Percentiles rank a stretch among this genome's conserved stretches.
Conservation (phyloP, 2,329 filamentous ascomycete genomes). For the Fusarium tjaetaba region DNA sequence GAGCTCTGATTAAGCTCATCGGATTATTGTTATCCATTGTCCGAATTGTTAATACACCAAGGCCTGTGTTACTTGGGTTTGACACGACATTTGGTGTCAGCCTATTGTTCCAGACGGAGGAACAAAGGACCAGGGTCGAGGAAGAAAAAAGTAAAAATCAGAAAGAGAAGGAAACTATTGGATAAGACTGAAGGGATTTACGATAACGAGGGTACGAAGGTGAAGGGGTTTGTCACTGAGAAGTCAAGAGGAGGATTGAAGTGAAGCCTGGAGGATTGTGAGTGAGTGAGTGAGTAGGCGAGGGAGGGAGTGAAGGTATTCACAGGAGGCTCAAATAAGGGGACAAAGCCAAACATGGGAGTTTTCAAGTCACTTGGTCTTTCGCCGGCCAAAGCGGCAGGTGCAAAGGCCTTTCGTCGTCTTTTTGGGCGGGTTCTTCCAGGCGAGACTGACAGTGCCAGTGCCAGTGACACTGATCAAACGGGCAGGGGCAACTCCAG, state of each 20-base stretch:
- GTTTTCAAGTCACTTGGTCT: slow-evolving; percentile 45
- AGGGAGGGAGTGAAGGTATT: background rate
- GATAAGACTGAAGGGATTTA: background rate
- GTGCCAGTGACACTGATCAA: slow-evolving; percentile 32
- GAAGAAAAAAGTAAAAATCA: background rate
- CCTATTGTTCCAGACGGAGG: background rate
- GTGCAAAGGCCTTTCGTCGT: slow-evolving; percentile 44
- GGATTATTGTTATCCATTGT: background rate
- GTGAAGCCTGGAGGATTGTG: background rate
- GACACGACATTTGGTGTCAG: background rate
- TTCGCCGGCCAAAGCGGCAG: slow-evolving; percentile 46
- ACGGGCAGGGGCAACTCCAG: slow-evolving; percentile 17
- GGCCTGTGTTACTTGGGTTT: background rate
- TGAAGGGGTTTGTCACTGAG: background rate
- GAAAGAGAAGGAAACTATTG: background rate
- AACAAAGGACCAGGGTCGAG: background rate
- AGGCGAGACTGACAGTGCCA: slow-evolving; percentile 33
- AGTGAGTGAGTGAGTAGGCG: background rate
- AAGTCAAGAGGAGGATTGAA: background rate
- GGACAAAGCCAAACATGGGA: slow-evolving; percentile 34
- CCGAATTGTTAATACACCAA: slow-evolving; percentile 2
- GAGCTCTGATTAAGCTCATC: background rate
- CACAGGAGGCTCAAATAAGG: background rate
- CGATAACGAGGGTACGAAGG: background rate
- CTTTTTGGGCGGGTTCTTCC: slow-evolving; percentile 45